These are phyloP conservation scores for Irineochytrium annulatum DNA, from an alignment of 192 early-diverging fungal genomes.

Conservation along the genomic window DNA sequence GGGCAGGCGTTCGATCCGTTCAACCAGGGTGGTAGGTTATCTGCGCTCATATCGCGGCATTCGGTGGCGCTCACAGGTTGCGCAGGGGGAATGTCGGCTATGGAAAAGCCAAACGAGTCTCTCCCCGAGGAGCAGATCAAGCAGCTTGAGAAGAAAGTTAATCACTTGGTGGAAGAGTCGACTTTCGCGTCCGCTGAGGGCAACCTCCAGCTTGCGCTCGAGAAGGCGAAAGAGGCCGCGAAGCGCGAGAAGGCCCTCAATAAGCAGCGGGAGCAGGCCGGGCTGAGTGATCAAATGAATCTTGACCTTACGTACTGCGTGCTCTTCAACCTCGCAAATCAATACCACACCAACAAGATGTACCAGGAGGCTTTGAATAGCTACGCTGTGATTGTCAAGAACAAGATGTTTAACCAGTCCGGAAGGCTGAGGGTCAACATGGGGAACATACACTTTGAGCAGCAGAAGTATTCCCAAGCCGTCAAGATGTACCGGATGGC, in stretches of 20 bases:
- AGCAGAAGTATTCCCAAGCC: conserved; percentile 53
- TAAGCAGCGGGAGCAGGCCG: conserved; percentile 50
- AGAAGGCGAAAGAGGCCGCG: conserved; percentile 59
- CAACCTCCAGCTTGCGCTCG: conserved; percentile 44
- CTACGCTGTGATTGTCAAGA: conserved; percentile 57
- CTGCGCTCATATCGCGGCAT: background rate
- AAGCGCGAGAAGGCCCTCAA: conserved; percentile 50
- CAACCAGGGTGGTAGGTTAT: conserved; percentile 45
- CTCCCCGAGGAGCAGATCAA: conserved; percentile 55
- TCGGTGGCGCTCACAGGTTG: conserved; percentile 7
- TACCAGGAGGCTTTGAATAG: conserved; percentile 59
- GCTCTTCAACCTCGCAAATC: conserved; percentile 54
- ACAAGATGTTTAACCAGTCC: conserved; percentile 60
- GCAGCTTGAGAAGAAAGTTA: conserved; percentile 47
- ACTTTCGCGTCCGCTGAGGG: conserved; percentile 36
- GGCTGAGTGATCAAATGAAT: conserved; percentile 50
- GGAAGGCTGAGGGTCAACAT: conserved; percentile 58
- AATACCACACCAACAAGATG: conserved; percentile 55
- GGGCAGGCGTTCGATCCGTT: conserved; percentile 52
- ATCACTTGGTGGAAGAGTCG: conserved; percentile 47
- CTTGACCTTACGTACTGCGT: conserved; percentile 62
- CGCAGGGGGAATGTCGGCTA: background rate
- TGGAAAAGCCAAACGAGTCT: conserved; percentile 36
- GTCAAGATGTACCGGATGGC: conserved; percentile 67
- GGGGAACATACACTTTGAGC: conserved; percentile 63